Evolutionary conservation across 2,329 filamentous ascomycete species (phyloP).

Genomic region (Hypoxylon sp.): DNA sequence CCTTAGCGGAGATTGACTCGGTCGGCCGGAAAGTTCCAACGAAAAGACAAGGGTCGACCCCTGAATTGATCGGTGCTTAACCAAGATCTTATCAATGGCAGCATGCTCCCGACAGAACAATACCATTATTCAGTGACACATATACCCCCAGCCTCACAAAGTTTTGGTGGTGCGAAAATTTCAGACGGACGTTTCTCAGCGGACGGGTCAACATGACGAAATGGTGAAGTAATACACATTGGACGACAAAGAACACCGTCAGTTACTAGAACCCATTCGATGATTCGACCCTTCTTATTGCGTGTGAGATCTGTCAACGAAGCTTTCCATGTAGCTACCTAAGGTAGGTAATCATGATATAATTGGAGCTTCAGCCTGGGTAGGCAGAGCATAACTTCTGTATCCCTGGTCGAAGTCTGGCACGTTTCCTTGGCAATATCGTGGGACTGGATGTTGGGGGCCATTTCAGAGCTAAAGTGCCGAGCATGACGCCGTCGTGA

Average conservation of each 20-base stretch:
- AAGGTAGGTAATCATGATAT: neutral
- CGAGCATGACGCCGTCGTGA: conserved; percentile 12
- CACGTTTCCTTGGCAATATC: conserved; percentile 9
- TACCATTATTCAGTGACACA: conserved; percentile 3
- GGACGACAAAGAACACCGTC: too few species aligned
- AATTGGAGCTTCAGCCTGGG: neutral
- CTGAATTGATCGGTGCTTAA: conserved; percentile 15
- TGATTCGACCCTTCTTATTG: neutral
- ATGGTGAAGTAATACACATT: neutral
- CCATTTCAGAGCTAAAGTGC: conserved; percentile 19
- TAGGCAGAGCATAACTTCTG: neutral
- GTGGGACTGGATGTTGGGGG: conserved; percentile 1
- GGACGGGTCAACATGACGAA: conserved; percentile 2
- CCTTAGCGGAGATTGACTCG: conserved; percentile 18
- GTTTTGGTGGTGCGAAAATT: conserved; percentile 1
- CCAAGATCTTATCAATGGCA: conserved; percentile 14
- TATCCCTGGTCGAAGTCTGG: neutral
- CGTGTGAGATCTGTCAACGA: too few species aligned
- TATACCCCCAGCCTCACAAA: neutral
- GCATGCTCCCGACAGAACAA: neutral
- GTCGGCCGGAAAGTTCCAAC: conserved; percentile 4
- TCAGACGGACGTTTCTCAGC: neutral
- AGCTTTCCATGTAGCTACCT: too few species aligned
- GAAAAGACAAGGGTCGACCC: neutral
- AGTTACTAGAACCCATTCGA: too few species aligned